phyloP scores from a whole-genome alignment of 768 basidiomycete genomes.

The Rhizopogon sp. region DNA sequence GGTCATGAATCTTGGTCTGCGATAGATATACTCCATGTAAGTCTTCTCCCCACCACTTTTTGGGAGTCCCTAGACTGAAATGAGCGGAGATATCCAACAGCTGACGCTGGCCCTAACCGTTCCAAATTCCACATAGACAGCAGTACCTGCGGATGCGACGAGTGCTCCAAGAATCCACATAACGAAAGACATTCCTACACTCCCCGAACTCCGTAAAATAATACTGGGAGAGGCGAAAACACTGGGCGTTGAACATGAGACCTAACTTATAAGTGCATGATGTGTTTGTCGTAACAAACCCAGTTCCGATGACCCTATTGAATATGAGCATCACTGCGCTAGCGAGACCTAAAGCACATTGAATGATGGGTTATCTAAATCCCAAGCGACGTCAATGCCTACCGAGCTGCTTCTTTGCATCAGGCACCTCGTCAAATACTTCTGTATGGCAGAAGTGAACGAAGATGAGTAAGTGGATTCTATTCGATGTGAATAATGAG shows the following conservation, averaged over 20 bases:
- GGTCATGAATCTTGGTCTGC: conserved; percentile 53
- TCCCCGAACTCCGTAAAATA: conserved; percentile 62
- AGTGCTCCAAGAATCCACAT: conserved; percentile 70
- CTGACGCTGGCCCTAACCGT: conserved; percentile 39
- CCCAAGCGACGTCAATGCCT: conserved; percentile 4
- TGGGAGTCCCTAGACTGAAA: conserved; percentile 49
- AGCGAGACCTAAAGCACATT: conserved; percentile 16
- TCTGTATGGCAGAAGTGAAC: neutral
- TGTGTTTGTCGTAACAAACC: conserved; percentile 31
- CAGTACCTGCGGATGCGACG: conserved; percentile 61
- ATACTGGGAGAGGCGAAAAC: conserved; percentile 70
- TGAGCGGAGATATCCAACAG: neutral
- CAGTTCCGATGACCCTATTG: conserved; percentile 72
- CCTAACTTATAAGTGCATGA: neutral
- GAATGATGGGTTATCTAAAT: conserved; percentile 6
- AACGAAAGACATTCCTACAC: conserved; percentile 60
- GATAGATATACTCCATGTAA: conserved; percentile 68
- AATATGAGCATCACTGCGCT: conserved; percentile 66
- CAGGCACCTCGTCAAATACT: conserved; percentile 40
- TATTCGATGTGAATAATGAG: neutral
- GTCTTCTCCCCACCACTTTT: conserved; percentile 74
- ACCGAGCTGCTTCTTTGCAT: conserved; percentile 49
- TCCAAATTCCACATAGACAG: conserved; percentile 72
- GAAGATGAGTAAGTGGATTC: neutral
- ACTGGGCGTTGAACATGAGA: conserved; percentile 28